These are phyloP conservation scores for Nicotiana benthamiana DNA, from an alignment of 257 asterid species.

Conservation along the genomic window DNA sequence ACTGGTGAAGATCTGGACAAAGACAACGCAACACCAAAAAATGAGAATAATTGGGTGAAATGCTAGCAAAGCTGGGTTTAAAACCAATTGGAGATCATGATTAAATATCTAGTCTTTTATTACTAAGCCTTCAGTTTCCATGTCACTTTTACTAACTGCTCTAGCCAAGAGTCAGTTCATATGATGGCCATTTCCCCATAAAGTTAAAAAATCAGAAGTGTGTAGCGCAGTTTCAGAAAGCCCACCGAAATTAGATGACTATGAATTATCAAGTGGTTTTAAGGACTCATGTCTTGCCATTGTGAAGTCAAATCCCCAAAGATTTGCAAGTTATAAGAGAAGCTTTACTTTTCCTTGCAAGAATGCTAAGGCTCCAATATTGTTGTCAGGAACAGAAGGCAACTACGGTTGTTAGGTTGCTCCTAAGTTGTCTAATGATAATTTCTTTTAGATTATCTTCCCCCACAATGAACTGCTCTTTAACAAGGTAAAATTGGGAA, in stretches of 20 bases:
- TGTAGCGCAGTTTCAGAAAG: not conserved
- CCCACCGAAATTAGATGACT: not conserved
- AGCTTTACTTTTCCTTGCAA: not conserved
- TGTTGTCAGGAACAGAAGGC: not conserved
- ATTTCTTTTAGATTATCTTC: too few relatives aligned
- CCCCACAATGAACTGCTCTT: not conserved
- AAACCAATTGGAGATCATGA: not conserved
- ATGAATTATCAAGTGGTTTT: not conserved
- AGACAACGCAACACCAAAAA: slow-evolving; percentile 3
- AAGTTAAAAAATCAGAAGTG: not conserved
- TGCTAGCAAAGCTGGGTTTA: not conserved
- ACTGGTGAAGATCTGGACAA: not conserved
- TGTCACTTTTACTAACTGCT: not conserved
- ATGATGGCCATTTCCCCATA: not conserved
- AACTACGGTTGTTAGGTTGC: not conserved
- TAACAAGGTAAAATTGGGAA: not conserved
- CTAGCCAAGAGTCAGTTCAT: not conserved
- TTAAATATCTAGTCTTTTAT: not conserved
- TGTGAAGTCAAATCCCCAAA: not conserved
- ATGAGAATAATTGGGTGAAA: not conserved
- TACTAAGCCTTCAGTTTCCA: not conserved
- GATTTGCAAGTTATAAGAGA: not conserved
- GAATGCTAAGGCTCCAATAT: not conserved
- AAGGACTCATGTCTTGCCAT: not conserved
- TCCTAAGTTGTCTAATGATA: not conserved